These are phyloP conservation scores for Podila horticola DNA, from an alignment of 192 early-diverging fungal species.

Conservation along the genomic window DNA sequence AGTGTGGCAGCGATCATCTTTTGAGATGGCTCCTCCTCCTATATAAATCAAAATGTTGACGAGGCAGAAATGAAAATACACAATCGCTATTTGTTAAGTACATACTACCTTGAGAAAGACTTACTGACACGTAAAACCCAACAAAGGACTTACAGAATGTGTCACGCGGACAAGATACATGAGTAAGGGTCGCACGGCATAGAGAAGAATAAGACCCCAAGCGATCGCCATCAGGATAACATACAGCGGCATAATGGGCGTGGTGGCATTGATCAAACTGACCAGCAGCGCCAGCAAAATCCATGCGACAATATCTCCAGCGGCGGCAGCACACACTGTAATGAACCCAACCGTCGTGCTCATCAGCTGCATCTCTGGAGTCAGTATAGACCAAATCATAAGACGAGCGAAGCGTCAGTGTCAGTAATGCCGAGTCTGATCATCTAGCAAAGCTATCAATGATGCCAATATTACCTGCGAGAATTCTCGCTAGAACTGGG, in stretches of 20 bases:
- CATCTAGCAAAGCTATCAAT: neutral
- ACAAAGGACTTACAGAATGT: conserved; percentile 43
- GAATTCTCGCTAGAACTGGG: conserved; percentile 90
- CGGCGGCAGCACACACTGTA: conserved; percentile 76
- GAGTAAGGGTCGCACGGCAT: conserved; percentile 73
- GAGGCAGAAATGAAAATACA: neutral
- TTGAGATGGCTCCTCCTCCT: conserved; percentile 64
- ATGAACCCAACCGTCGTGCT: conserved; percentile 81
- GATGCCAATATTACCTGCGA: conserved; percentile 58
- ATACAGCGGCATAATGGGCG: conserved; percentile 80
- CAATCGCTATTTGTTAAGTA: neutral
- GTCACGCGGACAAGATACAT: conserved; percentile 44
- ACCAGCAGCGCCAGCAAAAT: conserved; percentile 78
- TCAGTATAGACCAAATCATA: neutral
- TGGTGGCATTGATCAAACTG: conserved; percentile 78
- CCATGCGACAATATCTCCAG: conserved; percentile 41
- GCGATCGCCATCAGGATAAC: conserved; percentile 79
- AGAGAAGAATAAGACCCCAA: conserved; percentile 73
- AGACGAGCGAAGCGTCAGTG: neutral
- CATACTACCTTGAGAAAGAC: neutral
- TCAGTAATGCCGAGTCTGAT: neutral
- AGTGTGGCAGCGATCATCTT: conserved; percentile 75
- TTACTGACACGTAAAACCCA: neutral
- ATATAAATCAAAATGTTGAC: conserved; percentile 18
- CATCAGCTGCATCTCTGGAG: conserved; percentile 79